Conservation (phyloP, 2,329 filamentous ascomycete species). For the Cytospora leucostoma region DNA sequence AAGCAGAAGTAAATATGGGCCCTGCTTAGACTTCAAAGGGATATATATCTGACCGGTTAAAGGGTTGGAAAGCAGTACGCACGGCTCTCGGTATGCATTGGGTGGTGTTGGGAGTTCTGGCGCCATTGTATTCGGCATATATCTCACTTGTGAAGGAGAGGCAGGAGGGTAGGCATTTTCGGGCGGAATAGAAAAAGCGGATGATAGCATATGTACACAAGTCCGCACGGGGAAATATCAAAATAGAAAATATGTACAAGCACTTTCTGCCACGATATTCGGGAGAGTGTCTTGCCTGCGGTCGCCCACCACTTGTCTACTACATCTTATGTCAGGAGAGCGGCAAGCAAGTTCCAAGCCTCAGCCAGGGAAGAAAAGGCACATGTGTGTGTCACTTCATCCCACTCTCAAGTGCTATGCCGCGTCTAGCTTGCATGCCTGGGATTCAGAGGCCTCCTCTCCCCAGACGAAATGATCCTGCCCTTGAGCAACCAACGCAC, state of each 20-base stretch:
- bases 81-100: constrained; percentile 12
- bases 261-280: background rate
- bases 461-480: background rate
- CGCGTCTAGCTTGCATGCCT: no score
- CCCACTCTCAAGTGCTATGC: no score
- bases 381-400: background rate
- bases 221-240: background rate
- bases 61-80: background rate
- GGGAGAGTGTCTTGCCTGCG: background rate
- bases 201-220: background rate
- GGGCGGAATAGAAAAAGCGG: background rate
- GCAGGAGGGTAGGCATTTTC: background rate
- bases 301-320: background rate
- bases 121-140: background rate
- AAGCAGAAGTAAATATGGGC: background rate
- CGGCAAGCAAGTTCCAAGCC: background rate
- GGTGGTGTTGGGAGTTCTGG: constrained; percentile 9
- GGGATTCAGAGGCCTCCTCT: background rate
- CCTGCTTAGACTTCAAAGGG: background rate
- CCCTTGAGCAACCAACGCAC: background rate
- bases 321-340: background rate
- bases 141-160: background rate
- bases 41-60: background rate
- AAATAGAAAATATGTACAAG: background rate
- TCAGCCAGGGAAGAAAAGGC: background rate